Conservation (phyloP, 2,329 filamentous ascomycete species). For the Neofusicoccum ribis region DNA sequence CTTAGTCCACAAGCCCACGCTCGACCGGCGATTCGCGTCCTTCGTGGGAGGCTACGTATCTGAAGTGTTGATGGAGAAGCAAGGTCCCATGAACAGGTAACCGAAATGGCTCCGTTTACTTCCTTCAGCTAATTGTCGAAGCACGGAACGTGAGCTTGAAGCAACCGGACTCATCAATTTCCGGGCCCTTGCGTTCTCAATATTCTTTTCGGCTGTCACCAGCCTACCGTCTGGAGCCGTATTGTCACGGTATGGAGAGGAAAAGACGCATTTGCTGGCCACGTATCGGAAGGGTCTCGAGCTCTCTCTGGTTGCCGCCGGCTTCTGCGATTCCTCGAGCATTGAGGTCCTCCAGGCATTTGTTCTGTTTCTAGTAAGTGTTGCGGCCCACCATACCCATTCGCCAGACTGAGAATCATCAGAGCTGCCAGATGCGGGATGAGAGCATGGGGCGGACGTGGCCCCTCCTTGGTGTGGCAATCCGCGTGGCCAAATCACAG, state of each 20-base stretch:
- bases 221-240: conserved; percentile 32
- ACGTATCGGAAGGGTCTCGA: conserved; percentile 37
- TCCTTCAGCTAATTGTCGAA: background rate
- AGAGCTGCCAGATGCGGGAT: conserved; percentile 27
- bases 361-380: conserved; percentile 23
- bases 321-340: conserved; percentile 37
- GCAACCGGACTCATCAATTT: background rate
- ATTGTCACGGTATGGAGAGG: conserved; percentile 32
- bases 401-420: background rate
- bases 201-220: conserved; percentile 38
- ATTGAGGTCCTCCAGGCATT: conserved; percentile 40
- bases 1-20: conserved; percentile 1
- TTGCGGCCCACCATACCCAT: background rate
- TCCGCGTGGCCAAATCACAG: conserved; percentile 37
- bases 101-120: too few species aligned
- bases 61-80: background rate
- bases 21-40: background rate
- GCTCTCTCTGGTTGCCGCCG: conserved; percentile 35
- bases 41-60: background rate
- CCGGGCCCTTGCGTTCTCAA: conserved; percentile 35
- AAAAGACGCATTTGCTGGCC: conserved; percentile 32
- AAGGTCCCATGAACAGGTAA: background rate
- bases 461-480: conserved; percentile 39
- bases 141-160: background rate
- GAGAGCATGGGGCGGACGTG: conserved; percentile 42